phyloP scores from a whole-genome alignment of 257 asterid genomes.

The Apocynum venetum region DNA sequence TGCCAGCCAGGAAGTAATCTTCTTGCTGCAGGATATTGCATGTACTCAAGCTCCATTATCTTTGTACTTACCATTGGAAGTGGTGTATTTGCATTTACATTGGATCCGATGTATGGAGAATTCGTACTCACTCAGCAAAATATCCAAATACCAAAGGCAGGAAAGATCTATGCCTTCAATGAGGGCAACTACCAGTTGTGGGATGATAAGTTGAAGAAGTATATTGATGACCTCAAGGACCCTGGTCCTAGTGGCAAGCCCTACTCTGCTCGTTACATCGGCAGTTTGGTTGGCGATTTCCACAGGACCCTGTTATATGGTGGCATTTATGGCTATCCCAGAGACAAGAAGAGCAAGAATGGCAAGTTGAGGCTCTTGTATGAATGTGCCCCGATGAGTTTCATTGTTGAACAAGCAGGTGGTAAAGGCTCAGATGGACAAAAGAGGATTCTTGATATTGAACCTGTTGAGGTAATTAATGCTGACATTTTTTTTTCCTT shows the following conservation, averaged over 20 bases:
- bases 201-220: conserved; percentile 84
- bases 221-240: conserved; percentile 79
- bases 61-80: conserved; percentile 71
- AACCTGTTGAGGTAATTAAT: conserved; percentile 70
- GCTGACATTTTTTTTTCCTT: background rate
- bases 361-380: conserved; percentile 90
- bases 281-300: conserved; percentile 91
- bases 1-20: conserved; percentile 93
- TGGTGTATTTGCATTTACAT: conserved; percentile 75
- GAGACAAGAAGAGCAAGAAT: conserved; percentile 76
- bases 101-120: conserved; percentile 90
- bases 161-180: conserved; percentile 78
- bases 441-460: conserved; percentile 68
- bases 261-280: conserved; percentile 81
- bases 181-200: conserved; percentile 92
- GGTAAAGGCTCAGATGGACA: conserved; percentile 92
- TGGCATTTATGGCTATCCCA: conserved; percentile 87
- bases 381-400: conserved; percentile 98
- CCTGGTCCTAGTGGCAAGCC: conserved; percentile 96
- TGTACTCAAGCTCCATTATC: conserved; percentile 89
- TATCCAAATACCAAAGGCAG: conserved; percentile 71
- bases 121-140: conserved; percentile 78
- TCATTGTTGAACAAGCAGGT: conserved; percentile 93
- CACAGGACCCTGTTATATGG: conserved; percentile 80
- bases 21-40: conserved; percentile 92